Percentiles rank a stretch among this genome's conserved stretches.
Conservation (phyloP, 208 protist species). For the Leishmania tarentolae region DNA sequence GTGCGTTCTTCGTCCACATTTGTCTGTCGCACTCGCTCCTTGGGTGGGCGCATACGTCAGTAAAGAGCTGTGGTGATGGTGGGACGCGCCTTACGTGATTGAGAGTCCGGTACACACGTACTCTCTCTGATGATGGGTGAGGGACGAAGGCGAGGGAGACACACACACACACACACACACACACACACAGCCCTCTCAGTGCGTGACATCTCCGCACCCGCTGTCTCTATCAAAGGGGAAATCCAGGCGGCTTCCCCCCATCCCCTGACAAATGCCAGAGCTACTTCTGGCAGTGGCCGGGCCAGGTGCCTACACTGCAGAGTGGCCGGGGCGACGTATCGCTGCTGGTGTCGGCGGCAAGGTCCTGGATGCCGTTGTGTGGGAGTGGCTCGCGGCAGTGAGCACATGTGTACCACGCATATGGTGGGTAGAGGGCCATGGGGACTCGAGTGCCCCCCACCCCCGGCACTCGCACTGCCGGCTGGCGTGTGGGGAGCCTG, state of each 20-base stretch:
- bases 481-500: not conserved
- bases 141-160: too few relatives aligned
- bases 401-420: not conserved
- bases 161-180: too few relatives aligned
- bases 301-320: not conserved
- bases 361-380: not conserved
- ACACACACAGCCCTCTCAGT: not conserved
- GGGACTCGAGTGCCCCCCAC: not conserved
- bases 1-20: not conserved
- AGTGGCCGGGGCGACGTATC: not conserved
- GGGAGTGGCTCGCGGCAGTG: not conserved
- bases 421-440: not conserved
- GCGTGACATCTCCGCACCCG: not conserved
- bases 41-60: not conserved
- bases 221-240: not conserved
- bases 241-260: not conserved
- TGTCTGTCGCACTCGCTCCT: not conserved
- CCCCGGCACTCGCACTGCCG: not conserved
- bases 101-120: not conserved
- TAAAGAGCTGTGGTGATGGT: not conserved
- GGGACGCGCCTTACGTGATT: not conserved
- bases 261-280: not conserved
- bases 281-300: not conserved
- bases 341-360: not conserved
- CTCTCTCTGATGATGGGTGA: not conserved